Base-by-base conservation (phyloP, 2,329 filamentous ascomycete genomes). In the Bipolaris sorokiniana region DNA sequence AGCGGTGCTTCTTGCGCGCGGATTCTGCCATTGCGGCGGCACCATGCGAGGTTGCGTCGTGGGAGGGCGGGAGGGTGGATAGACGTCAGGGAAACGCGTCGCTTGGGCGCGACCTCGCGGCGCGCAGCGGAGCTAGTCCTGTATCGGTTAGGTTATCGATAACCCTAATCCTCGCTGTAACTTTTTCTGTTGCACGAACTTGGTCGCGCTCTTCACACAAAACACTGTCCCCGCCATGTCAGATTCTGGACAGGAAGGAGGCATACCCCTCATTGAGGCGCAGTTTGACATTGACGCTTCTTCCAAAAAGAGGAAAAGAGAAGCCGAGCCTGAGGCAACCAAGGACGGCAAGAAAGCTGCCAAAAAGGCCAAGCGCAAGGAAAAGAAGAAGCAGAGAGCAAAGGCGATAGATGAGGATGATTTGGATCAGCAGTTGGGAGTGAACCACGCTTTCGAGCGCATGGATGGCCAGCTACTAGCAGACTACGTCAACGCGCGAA, bases 391-490 rank as follows among this genome's bases (percentile, higher is more conserved):
- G 59, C 80, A 80, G 69, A 81, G 84, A 70, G 78, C 79, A 51
- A 80, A 84, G 56, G 87, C 92, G 71, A 83, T 86, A 41, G 86
- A 92, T 67, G 85, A 88, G 33, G 88, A 80, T 45, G 77, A 80
- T 18, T 56, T 82, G 54, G 79, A 82, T 58, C 70, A 76, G 58
- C 73, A 78, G 65, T 63, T 77, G 34, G 77, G 89, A 6, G 80
- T 97, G 64, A 96, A 97, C 78, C 87, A 86, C 63, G 86, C 90
- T 3, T 90, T 97, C 73, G 86, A 87, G 42, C 86, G 87, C 59
- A 93, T 97, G 88, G 91, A 97, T 75, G 88, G 86, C 58, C 86
- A 88, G 64, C 82, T 97, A 40, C 80, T 97, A 45, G 91, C 93
- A 1, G 94, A 97, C 74, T 88, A 97, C 74, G 82, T 97, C 60